Evolutionary conservation across 208 protist species (phyloP).

Genomic region (Leishmania braziliensis): DNA sequence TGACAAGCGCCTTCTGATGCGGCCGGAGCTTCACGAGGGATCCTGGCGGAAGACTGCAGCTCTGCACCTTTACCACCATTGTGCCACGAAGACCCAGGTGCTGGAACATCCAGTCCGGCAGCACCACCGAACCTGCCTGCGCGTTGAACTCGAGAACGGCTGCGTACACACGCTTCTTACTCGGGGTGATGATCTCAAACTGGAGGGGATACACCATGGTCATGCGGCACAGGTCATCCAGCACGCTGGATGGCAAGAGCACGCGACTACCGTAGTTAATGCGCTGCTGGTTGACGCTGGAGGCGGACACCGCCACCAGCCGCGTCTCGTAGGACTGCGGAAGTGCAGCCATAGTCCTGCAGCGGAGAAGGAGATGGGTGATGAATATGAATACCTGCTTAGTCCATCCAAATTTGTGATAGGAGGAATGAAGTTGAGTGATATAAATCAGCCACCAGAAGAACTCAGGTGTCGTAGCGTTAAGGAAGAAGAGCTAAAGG

Average conservation of each 20-base stretch:
- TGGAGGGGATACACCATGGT: constrained; percentile 92
- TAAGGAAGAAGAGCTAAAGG: neutral
- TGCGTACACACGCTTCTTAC: constrained; percentile 54
- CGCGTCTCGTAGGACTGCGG: constrained; percentile 30
- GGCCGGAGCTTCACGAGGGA: constrained; percentile 92
- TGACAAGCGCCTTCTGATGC: constrained; percentile 90
- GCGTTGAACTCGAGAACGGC: constrained; percentile 95
- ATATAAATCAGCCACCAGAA: neutral
- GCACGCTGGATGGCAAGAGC: constrained; percentile 74
- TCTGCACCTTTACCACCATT: constrained; percentile 71
- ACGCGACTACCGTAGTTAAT: constrained; percentile 88
- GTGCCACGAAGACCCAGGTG: constrained; percentile 67
- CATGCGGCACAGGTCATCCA: constrained; percentile 75
- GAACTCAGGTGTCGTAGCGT: neutral
- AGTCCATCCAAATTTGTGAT: neutral
- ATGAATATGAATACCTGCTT: neutral
- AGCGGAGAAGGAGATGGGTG: too few relatives aligned
- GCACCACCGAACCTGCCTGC: constrained; percentile 83
- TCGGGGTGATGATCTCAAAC: constrained; percentile 79
- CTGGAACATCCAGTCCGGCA: constrained; percentile 95
- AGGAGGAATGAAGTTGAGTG: neutral
- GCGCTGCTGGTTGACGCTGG: constrained; percentile 33
- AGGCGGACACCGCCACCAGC: constrained; percentile 37
- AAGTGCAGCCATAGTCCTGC: constrained; percentile 13
- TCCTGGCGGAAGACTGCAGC: constrained; percentile 77